Evolutionary conservation across 1,284 basidiomycete species (phyloP), one percentile per base, ranked within the genome.

Genomic region (Rhizoctonia solani): DNA sequence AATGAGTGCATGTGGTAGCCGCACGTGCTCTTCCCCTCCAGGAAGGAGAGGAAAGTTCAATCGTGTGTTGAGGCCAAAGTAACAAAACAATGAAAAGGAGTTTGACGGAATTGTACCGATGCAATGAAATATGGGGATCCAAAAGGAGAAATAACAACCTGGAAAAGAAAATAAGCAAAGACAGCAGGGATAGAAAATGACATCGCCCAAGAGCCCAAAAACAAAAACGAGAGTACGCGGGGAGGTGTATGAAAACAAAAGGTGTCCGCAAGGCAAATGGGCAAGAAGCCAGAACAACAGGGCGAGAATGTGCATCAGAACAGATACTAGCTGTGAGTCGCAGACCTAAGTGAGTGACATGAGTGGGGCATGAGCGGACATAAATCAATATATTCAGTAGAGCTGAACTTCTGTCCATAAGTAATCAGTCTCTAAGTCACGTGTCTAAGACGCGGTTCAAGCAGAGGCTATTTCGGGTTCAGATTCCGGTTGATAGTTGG

Each of bases 401-500:
- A 63, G 46, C 21, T 47, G 46, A 47, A 52, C 30, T 23, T 23
- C 19, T 63, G 58, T 63, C 58, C 58, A 63, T 63, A 37, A 50
- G 47, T 30, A 32, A 63, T 34, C 58, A 63, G 58, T 63, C 47
- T 63, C 58, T 19, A 63, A 63, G 58, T 63, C 58, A 63, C 58
- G 47, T 63, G 58, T 32, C 27, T 29, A 14, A 21, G 54, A 37
- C 58, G 37, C 58, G 58, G 58, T 63, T 63, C 58, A 63, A 16
- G 47, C 58, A n/a, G 16, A 8, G 16, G 44, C 19, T 14, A 52
- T 16, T 41, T 54, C 63, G 41, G 41, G 11, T 11, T 67, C 53
- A 23, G n/a, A n/a, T n/a, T n/a, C n/a, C n/a, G 69, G 66, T 50
- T 63, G 19, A 42, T 49, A 70, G 39, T 71, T 67, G 34, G 69